phyloP scores from a whole-genome alignment of 2,329 filamentous ascomycete species.

The Fusarium citri region DNA sequence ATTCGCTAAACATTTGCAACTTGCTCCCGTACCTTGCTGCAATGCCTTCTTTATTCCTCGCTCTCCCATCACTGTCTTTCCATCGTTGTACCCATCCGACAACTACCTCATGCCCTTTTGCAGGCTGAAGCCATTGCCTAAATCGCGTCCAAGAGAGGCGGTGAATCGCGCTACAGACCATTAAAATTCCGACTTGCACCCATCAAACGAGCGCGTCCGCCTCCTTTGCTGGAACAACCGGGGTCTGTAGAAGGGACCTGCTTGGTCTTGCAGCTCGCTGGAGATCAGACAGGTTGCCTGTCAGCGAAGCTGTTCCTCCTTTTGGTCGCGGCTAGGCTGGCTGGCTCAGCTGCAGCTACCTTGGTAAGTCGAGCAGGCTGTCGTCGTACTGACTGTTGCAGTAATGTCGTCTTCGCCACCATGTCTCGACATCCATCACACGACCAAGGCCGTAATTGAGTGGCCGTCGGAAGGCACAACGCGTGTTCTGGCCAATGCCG shows the following conservation, averaged over 20 bases:
- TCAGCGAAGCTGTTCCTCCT: slow-evolving; percentile 33
- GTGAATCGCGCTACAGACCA: slow-evolving; percentile 24
- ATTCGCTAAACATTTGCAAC: neutral
- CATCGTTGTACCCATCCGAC: too few relatives aligned
- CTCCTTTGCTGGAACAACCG: slow-evolving; percentile 28
- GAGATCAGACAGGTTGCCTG: slow-evolving; percentile 24
- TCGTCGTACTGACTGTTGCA: slow-evolving; percentile 11
- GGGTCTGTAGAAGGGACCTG: slow-evolving; percentile 30
- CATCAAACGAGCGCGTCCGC: slow-evolving; percentile 20
- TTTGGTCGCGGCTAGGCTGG: neutral
- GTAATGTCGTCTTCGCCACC: slow-evolving; percentile 16
- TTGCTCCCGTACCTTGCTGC: neutral
- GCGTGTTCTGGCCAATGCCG: slow-evolving; percentile 2
- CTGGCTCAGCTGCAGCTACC: neutral
- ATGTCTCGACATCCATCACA: slow-evolving; percentile 15
- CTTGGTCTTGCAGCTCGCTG: slow-evolving; percentile 28
- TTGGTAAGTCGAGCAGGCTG: neutral
- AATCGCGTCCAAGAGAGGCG: slow-evolving; percentile 14
- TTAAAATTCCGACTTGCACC: slow-evolving; percentile 30
- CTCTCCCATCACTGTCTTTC: neutral
- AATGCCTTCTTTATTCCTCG: neutral
- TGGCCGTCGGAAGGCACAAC: slow-evolving; percentile 5
- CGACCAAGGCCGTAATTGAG: slow-evolving; percentile 12
- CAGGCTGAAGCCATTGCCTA: neutral
- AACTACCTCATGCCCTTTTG: neutral